Base-by-base conservation (phyloP, 2,329 filamentous ascomycete species). In the Pseudogymnoascus destructans region DNA sequence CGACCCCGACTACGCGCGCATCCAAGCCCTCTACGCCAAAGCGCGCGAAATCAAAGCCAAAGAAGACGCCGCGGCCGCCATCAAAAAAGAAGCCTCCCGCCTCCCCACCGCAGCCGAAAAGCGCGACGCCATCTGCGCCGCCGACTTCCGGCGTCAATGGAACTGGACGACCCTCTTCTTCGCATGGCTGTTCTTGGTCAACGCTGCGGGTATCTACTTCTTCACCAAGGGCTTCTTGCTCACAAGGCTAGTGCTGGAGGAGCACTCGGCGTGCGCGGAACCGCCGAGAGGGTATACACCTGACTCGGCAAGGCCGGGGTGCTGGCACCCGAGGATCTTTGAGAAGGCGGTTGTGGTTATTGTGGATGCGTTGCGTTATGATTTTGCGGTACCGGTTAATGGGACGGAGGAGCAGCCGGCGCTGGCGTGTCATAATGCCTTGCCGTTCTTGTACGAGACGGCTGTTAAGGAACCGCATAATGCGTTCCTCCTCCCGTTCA, bases 141-240 rank as follows among this genome's bases (percentile, higher is more conserved):
- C 33, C 13, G 33, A 35, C 33, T 35, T 35, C 33, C 33, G 33
- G 13, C 33, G 33, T 1, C 33, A 35, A 5, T 35, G 33, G 33
- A 35, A 13, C n/a, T 35, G 33, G 33, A 35, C 33, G 5, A n/a
- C 33, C 13, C 33, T 35, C 13, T 35, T 35, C 33, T 35, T 35
- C 33, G n/a, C 33, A 13, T 35, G 33, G 33, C n/a, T 35, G 4
- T 35, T 35, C 33, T 5, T 35, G 4, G 33, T 8, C 6, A 35
- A 35, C 33, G 33, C 33, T 49, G 75, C 86, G 33, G 92, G 90
- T 60, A 85, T 97, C 66, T 88, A 87, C 69, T 86, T 96, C 69
- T 98, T 98, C 73, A 95, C 89, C 23, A 90, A 86, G 70, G 93
- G 93, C 35, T 98, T 98, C 72, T 81, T 98, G 62, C 80, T 98